phyloP scores from a whole-genome alignment of 805 yeast species.

The Kluyveromyces aestuarii region DNA sequence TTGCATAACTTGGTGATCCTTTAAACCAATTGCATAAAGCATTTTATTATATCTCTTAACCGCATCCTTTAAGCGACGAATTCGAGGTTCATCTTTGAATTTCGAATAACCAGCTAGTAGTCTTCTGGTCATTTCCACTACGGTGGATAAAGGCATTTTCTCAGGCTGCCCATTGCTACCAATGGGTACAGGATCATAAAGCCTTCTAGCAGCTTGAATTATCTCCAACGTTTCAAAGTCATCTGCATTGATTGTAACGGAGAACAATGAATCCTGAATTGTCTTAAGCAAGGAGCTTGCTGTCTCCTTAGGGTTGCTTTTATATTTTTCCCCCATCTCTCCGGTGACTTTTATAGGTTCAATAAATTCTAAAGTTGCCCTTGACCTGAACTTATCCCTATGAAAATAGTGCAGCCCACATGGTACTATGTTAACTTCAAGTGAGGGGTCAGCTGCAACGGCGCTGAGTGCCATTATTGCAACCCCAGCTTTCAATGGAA shows the following conservation, averaged over 20 bases:
- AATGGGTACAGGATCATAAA: conserved; percentile 58
- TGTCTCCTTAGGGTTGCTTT: conserved; percentile 61
- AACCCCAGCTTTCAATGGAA: conserved; percentile 94
- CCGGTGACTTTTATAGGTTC: conserved; percentile 63
- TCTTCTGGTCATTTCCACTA: conserved; percentile 83
- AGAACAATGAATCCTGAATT: conserved; percentile 64
- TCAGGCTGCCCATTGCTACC: conserved; percentile 5
- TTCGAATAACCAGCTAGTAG: conserved; percentile 74
- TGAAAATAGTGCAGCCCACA: conserved; percentile 96
- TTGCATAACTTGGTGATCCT: conserved; percentile 63
- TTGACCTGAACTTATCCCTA: conserved; percentile 84
- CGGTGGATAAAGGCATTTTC: conserved; percentile 61
- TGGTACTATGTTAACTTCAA: conserved; percentile 80
- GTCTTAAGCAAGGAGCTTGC: conserved; percentile 63
- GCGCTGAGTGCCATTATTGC: conserved; percentile 98
- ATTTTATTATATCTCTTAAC: conserved; percentile 62
- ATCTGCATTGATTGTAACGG: conserved; percentile 89
- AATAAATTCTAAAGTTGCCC: conserved; percentile 92
- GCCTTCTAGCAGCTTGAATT: conserved; percentile 88
- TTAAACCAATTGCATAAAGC: conserved; percentile 53
- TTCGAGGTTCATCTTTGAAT: conserved; percentile 62
- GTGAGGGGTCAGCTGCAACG: conserved; percentile 61
- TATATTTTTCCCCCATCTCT: conserved; percentile 55
- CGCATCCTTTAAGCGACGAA: conserved; percentile 49
- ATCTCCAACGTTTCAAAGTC: conserved; percentile 89